Evolutionary conservation across 306 rosid genomes (phyloP), one percentile per base, ranked within the genome.

Genomic region (Lathyrus oleraceus): DNA sequence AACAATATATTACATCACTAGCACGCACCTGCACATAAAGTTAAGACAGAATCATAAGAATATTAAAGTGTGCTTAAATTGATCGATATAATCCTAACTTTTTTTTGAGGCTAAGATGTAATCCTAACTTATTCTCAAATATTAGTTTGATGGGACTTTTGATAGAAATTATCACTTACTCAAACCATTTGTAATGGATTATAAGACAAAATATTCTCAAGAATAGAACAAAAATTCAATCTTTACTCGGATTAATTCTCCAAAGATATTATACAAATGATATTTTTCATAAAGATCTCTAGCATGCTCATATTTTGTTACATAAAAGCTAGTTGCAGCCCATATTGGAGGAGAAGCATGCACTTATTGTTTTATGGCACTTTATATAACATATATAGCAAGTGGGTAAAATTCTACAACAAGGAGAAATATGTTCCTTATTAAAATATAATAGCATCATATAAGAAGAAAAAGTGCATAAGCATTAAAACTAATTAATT

Each of bases 131-230:
- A 39, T 65, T 76, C 74, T 48, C 62, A 25, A 25, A 69, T 42
- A 51, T 39, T 17, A 44, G 52, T 27, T 27, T 19, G 75, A 61
- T 5, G 44, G 49, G 56, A 47, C 74, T n/a, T 36, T 10, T 36
- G 36, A 20, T 20, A 51, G 27, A 74, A 54, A 48, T 48, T 13
- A 51, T 62, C 35, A 27, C 63, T 7, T 47, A 17, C 47, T 38
- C 44, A 12, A 28, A 14, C 60, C 60, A 20, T 19, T 57, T 58
- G 32, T 9, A 43, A 42, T 17, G 20, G 47, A 30, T 66, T 38
- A 65, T 44, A 11, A 14, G 49, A 45, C 57, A 49, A 57, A 35
- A 8, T 47, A 52, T 56, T 66, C 49, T 56, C 72, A 43, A 74
- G 69, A 59, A 67, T 59, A 32, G 54, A 43, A 54, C 12, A 75